These are phyloP conservation scores for Mycogone perniciosa DNA, from an alignment of 2,329 filamentous ascomycete species.

Conservation along the genomic window DNA sequence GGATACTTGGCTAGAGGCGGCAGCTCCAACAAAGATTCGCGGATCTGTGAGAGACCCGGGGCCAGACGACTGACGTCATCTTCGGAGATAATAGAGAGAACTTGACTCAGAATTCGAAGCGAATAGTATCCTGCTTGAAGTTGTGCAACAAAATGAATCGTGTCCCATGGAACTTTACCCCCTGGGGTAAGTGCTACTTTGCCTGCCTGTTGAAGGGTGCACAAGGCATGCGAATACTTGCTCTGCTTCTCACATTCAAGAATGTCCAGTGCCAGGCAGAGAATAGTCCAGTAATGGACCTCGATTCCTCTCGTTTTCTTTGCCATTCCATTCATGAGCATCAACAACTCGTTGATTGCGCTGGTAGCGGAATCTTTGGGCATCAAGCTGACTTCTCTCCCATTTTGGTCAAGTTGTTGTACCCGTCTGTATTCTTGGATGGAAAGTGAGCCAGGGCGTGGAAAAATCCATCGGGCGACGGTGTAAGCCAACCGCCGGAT, in stretches of 20 bases:
- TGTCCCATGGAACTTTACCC: conserved; percentile 41
- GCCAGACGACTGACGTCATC: not conserved
- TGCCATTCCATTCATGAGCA: conserved; percentile 15
- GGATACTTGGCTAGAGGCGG: conserved; percentile 23
- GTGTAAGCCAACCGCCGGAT: conserved; percentile 52
- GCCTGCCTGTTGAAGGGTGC: conserved; percentile 17
- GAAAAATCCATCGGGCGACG: conserved; percentile 28
- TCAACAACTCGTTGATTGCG: conserved; percentile 16
- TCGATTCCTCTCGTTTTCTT: not conserved
- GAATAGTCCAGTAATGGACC: conserved; percentile 20
- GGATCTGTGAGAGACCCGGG: conserved; percentile 13
- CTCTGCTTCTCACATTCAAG: conserved; percentile 22
- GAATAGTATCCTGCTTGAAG: conserved; percentile 57
- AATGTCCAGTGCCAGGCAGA: conserved; percentile 25
- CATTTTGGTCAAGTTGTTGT: conserved; percentile 23
- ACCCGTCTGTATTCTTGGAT: conserved; percentile 35
- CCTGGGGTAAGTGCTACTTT: not conserved
- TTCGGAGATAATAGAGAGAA: conserved; percentile 19
- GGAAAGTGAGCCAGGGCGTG: conserved; percentile 7
- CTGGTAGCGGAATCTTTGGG: conserved; percentile 6
- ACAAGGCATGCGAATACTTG: conserved; percentile 21
- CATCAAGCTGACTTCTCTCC: conserved; percentile 20
- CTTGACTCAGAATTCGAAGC: conserved; percentile 42
- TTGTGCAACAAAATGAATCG: conserved; percentile 56
- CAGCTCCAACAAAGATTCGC: conserved; percentile 18